Percentiles rank a stretch among this genome's conserved stretches.
These are phyloP conservation scores for Fusarium sp. DNA, from an alignment of 2,329 filamentous ascomycete species.

Conservation along the genomic window DNA sequence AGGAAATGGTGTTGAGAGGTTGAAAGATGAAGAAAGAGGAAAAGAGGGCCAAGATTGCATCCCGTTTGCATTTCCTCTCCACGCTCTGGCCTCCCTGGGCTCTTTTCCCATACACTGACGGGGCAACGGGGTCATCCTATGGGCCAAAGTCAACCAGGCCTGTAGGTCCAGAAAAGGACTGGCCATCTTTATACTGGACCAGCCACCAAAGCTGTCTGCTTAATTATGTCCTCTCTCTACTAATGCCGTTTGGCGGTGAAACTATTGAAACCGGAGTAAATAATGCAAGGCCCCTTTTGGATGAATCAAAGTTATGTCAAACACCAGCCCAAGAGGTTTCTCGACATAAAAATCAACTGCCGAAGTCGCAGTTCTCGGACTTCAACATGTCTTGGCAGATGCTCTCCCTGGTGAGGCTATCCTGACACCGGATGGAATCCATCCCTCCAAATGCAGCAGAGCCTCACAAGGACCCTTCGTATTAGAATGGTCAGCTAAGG, in stretches of 20 bases:
- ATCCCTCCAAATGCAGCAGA: neutral
- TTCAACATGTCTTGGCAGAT: neutral
- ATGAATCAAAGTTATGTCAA: conserved; percentile 13
- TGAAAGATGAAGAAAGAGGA: conserved; percentile 39
- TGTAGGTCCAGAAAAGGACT: neutral
- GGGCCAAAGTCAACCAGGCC: conserved; percentile 26
- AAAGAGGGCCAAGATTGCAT: conserved; percentile 37
- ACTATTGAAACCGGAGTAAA: conserved; percentile 37
- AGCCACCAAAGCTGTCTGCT: neutral
- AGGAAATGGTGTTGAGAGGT: conserved; percentile 39
- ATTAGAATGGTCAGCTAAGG: neutral
- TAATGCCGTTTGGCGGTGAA: conserved; percentile 35
- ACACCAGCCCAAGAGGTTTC: neutral
- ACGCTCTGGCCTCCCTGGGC: conserved; percentile 40
- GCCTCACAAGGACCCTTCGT: neutral
- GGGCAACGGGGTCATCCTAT: conserved; percentile 40
- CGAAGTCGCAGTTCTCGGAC: neutral
- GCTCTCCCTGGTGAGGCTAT: neutral
- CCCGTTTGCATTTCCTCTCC: conserved; percentile 39
- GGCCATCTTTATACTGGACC: rapidly evolving
- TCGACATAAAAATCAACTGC: conserved; percentile 24
- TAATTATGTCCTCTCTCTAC: conserved; percentile 7
- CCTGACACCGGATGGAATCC: neutral
- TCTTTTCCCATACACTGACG: conserved; percentile 47
- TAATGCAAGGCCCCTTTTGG: conserved; percentile 34